Base-by-base conservation (phyloP, 176 grass and related monocot species). In the Leersia perrieri region DNA sequence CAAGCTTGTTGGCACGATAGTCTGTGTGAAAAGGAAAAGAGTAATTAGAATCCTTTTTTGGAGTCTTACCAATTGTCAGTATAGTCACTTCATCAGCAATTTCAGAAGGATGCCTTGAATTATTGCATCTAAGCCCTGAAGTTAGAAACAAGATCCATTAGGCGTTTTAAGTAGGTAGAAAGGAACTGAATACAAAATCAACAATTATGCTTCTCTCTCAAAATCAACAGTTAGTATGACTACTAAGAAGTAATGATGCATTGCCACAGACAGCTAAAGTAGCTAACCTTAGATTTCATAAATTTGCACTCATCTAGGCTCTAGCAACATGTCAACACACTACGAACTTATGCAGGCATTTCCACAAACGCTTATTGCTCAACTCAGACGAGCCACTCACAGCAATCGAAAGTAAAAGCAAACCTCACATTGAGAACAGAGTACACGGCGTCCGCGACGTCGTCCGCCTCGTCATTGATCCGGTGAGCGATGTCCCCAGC, bases 361-460 rank as follows among this genome's bases (percentile, higher is more conserved):
- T 60, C 23, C 14, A 67, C 28, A 23, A 65, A 87, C 13, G 14
- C 4, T 64, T 75, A 28, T 18, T 36, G 11, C 18, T 33, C 29
- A 32, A 40, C 23, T 69, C 13, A 26, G 30, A 38, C 28, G 30
- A 25, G 2, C 33, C 16, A 31, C 47, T 34, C 9, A 36, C 23
- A 77, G 41, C 66, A 45, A 66, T 66, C 10, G 13, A 11, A 84
- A 60, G 22, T 3, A 30, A 35, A 33, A 14, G 2, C 16, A 58
- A 83, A 78, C n/a, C 80, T 90, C 75, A 92, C 93, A 78, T 88
- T 96, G 75, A 96, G 78, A 6, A 96, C 69, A 65, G 90, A 81
- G 81, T 88, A 90, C 18, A 92, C 28, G 7, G 90, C 84, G 71
- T 96, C 93, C 16, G 90, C 85, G 18, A 96, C 90, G n/a, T 92